phyloP scores from a whole-genome alignment of 139 green algal species.

The Yamagishiella unicocca region DNA sequence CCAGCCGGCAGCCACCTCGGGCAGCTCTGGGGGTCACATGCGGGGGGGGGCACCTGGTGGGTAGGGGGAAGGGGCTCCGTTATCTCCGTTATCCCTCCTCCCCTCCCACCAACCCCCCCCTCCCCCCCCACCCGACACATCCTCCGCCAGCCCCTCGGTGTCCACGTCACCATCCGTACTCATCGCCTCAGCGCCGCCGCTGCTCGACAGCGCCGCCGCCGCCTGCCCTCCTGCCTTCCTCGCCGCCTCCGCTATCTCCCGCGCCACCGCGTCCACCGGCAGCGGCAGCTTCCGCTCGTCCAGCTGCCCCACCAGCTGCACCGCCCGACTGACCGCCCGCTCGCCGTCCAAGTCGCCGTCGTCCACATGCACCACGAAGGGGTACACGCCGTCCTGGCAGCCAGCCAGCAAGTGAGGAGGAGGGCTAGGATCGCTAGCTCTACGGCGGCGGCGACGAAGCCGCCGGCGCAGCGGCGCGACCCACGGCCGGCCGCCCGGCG shows the following conservation, averaged over 20 bases:
- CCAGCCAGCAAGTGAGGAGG: conserved; percentile 22
- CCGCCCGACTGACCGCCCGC: conserved; percentile 3
- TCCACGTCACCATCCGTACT: background rate
- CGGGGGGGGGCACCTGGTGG: background rate
- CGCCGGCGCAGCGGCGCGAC: background rate
- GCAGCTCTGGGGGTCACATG: conserved; percentile 9
- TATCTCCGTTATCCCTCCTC: no score
- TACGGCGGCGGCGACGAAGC: background rate
- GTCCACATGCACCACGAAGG: conserved; percentile 26
- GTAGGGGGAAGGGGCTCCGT: background rate
- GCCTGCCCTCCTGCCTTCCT: background rate
- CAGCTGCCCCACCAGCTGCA: conserved; percentile 9
- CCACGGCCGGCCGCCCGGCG: background rate
- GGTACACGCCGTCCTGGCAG: conserved; percentile 25
- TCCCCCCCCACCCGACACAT: conserved; percentile 41
- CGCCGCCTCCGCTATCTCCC: background rate
- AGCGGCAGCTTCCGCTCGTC: conserved; percentile 21
- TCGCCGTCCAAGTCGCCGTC: background rate
- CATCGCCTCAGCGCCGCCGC: background rate
- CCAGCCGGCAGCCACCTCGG: background rate
- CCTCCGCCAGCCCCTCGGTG: conserved; percentile 5
- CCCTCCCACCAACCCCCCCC: no score
- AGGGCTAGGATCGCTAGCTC: background rate
- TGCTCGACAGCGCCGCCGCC: background rate
- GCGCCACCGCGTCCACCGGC: background rate